Conservation (phyloP, 2,329 filamentous ascomycete species). For the Calycina marina region DNA sequence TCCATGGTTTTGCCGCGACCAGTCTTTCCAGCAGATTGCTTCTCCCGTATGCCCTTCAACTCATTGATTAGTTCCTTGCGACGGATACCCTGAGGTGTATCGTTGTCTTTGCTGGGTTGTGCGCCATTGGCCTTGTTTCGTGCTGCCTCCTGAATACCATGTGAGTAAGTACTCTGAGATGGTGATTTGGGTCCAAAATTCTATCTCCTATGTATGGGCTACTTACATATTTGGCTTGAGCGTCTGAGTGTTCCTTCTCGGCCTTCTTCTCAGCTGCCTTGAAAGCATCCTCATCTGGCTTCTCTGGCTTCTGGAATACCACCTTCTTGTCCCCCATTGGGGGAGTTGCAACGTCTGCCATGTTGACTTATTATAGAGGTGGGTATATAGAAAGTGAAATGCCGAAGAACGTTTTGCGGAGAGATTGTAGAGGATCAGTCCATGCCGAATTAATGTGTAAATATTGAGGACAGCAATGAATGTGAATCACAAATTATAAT, state of each 20-base stretch:
- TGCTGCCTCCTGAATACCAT: slow-evolving; percentile 54
- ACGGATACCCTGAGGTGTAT: slow-evolving; percentile 66
- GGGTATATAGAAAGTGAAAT: no score
- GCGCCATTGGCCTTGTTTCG: slow-evolving; percentile 69
- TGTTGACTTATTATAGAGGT: no score
- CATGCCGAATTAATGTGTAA: no score
- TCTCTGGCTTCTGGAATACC: slow-evolving; percentile 50
- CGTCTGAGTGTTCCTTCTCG: slow-evolving; percentile 72
- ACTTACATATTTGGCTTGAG: slow-evolving; percentile 56
- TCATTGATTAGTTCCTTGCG: slow-evolving; percentile 75
- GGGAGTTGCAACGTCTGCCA: slow-evolving; percentile 32
- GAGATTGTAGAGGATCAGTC: no score
- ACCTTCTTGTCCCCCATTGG: slow-evolving; percentile 28
- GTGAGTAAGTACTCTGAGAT: slow-evolving; percentile 7
- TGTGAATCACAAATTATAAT: no score
- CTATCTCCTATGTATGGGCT: not conserved
- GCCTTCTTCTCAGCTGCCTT: slow-evolving; percentile 65
- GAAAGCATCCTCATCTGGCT: slow-evolving; percentile 76
- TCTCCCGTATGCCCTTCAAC: slow-evolving; percentile 68
- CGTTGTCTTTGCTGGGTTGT: slow-evolving; percentile 68
- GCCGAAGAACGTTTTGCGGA: no score
- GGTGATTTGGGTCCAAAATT: no score
- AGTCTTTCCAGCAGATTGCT: slow-evolving; percentile 79
- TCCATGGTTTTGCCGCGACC: slow-evolving; percentile 66
- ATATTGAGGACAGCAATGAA: no score